phyloP scores from a whole-genome alignment of 2,329 filamentous ascomycete species.

The Rhynchosporium agropyri region DNA sequence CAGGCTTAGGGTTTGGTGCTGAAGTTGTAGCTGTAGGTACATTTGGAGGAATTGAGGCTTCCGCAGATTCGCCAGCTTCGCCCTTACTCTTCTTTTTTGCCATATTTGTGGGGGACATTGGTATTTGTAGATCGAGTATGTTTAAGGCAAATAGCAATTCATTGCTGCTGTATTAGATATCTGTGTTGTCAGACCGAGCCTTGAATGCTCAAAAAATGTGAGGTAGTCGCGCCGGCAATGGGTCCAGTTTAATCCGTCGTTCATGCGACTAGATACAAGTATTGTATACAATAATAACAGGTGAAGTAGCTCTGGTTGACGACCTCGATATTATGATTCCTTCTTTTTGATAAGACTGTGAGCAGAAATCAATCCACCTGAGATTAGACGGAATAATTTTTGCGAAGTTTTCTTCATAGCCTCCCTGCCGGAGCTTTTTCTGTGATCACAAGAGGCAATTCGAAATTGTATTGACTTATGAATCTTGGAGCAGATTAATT shows the following conservation, averaged over 20 bases:
- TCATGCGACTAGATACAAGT: not conserved
- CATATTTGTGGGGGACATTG: conserved; percentile 42
- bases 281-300: too few species aligned
- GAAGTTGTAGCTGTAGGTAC: conserved; percentile 27
- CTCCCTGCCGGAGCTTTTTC: too few species aligned
- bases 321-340: too few species aligned
- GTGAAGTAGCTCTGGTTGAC: too few species aligned
- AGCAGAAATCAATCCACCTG: too few species aligned
- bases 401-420: too few species aligned
- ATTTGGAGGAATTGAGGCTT: conserved; percentile 28
- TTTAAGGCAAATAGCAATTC: conserved; percentile 9
- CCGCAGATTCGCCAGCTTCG: conserved; percentile 39
- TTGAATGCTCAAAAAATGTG: conserved; percentile 6
- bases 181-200: not conserved
- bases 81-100: conserved; percentile 53
- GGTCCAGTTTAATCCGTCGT: conserved; percentile 11
- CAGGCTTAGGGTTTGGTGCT: conserved; percentile 34
- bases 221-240: conserved; percentile 6
- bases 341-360: too few species aligned
- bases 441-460: not conserved
- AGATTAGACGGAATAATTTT: too few species aligned
- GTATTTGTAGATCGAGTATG: not conserved
- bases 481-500: too few species aligned
- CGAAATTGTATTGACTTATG: not conserved
- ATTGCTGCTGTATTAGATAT: conserved; percentile 7